phyloP scores from a whole-genome alignment of 2,329 filamentous ascomycete genomes.

The Mariannaea sp. region DNA sequence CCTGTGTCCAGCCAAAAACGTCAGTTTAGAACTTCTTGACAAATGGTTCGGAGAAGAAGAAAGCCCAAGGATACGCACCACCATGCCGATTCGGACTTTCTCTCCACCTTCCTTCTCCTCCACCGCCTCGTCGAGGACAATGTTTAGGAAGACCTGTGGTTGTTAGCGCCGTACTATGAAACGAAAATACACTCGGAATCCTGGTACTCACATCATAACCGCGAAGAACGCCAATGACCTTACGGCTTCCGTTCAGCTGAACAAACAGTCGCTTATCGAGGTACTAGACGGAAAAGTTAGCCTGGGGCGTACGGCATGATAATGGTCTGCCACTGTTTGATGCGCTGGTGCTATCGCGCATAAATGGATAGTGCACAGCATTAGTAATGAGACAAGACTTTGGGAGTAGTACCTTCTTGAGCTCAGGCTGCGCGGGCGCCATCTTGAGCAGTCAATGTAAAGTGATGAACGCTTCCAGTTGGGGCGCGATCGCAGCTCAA shows the following conservation, averaged over 20 bases:
- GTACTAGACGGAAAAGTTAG: constrained; percentile 66
- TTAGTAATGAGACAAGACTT: neutral
- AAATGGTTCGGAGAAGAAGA: neutral
- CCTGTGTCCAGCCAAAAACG: constrained; percentile 55
- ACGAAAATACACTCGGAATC: too few species aligned
- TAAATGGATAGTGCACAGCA: neutral
- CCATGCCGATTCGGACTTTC: constrained; percentile 90
- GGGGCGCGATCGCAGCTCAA: constrained; percentile 38
- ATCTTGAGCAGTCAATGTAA: constrained; percentile 61
- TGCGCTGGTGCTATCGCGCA: neutral
- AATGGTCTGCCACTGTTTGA: neutral
- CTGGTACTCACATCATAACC: constrained; percentile 83
- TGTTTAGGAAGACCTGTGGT: constrained; percentile 89
- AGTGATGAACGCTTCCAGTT: constrained; percentile 32
- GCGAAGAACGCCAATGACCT: constrained; percentile 90
- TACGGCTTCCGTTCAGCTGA: constrained; percentile 95
- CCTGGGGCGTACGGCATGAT: constrained; percentile 1
- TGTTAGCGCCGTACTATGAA: constrained; percentile 15
- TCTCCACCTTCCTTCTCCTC: constrained; percentile 93
- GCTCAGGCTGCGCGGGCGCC: constrained; percentile 98
- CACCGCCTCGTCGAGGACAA: constrained; percentile 94
- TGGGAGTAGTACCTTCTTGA: constrained; percentile 80
- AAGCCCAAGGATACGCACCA: constrained; percentile 63
- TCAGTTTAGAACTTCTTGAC: neutral
- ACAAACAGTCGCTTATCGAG: constrained; percentile 99